phyloP scores from a whole-genome alignment of 176 grass and related monocot species.

The Hsuehochloa calcarea region DNA sequence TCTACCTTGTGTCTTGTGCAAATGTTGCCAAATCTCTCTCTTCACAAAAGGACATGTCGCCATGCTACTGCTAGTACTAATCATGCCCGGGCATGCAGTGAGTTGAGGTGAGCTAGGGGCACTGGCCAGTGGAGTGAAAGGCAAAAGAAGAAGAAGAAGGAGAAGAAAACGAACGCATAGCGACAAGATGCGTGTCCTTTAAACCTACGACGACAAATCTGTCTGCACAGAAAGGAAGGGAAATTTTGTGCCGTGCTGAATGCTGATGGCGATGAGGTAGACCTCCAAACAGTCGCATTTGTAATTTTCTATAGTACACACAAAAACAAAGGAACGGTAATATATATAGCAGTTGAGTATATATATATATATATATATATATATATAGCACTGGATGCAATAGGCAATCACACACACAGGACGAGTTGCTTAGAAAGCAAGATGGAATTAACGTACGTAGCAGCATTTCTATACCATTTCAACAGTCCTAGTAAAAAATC shows the following conservation, averaged over 20 bases:
- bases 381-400: neutral
- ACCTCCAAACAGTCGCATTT: neutral
- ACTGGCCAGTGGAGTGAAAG: neutral
- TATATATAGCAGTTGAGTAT: no score
- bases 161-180: neutral
- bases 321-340: neutral
- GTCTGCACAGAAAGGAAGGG: neutral
- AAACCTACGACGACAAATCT: neutral
- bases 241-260: neutral
- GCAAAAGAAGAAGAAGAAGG: neutral
- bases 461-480: neutral
- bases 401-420: neutral
- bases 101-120: no score
- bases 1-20: neutral
- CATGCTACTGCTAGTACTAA: neutral
- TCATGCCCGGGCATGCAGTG: neutral
- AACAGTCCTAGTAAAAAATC: neutral
- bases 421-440: no score
- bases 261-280: neutral
- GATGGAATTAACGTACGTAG: neutral
- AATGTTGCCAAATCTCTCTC: slow-evolving; percentile 9
- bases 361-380: no score
- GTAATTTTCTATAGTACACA: no score
- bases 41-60: neutral
- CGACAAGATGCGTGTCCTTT: neutral